Evolutionary conservation across 225 moss, liverwort and hornwort genomes (phyloP).

Genomic region (Straminergon stramineum): DNA sequence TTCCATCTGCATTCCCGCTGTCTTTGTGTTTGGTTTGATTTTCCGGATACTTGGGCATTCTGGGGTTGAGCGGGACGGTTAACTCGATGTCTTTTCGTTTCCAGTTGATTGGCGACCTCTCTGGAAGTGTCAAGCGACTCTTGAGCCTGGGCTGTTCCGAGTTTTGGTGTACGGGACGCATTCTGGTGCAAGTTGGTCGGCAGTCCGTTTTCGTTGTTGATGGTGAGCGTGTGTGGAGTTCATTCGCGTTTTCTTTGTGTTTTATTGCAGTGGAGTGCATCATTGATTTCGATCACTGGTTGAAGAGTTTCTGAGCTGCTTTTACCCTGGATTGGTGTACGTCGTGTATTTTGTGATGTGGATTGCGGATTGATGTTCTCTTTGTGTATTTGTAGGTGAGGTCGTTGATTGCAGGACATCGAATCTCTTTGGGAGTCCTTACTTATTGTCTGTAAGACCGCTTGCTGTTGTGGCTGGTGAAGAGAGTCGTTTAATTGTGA

Average conservation of each 20-base stretch:
- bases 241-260: background rate
- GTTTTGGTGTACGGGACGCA: slow-evolving; percentile 81
- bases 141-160: slow-evolving; percentile 12
- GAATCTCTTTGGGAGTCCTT: slow-evolving; percentile 23
- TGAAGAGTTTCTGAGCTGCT: background rate
- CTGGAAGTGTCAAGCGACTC: slow-evolving; percentile 44
- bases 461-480: slow-evolving; percentile 77
- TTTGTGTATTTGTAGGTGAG: slow-evolving; percentile 33
- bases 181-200: slow-evolving; percentile 65
- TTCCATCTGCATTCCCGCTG: background rate
- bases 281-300: background rate
- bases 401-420: slow-evolving; percentile 21
- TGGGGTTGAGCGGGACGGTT: background rate
- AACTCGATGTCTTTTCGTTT: background rate
- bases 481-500: slow-evolving; percentile 30
- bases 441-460: slow-evolving; percentile 66
- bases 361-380: background rate
- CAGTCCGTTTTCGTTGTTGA: slow-evolving; percentile 57
- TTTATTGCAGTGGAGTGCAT: background rate
- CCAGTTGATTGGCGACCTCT: slow-evolving; percentile 54
- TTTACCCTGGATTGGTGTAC: no score
- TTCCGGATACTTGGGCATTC: no score
- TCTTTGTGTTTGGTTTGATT: background rate
- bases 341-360: background rate
- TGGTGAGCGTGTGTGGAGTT: slow-evolving; percentile 22